A percentile compares a stretch with the other conserved stretches of the same genome.
phyloP scores from a whole-genome alignment of 2,329 filamentous ascomycete genomes.

The Helicocarpus griseus region DNA sequence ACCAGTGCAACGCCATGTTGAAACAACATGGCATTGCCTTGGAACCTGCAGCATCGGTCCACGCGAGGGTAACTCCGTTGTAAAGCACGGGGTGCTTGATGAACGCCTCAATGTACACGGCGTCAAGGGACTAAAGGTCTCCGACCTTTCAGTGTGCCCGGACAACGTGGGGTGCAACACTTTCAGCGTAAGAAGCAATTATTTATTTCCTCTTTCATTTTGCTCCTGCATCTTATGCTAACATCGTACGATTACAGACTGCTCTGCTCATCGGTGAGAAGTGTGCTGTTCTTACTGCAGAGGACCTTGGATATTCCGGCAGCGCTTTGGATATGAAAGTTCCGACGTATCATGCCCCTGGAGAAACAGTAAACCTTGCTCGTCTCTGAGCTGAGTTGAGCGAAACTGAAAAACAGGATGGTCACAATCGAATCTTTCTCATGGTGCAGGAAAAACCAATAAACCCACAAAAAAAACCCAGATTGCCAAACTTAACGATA shows the following conservation, averaged over 20 bases:
- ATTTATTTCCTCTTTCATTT: neutral
- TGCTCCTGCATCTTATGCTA: slow-evolving; percentile 3
- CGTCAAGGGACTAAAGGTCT: slow-evolving; percentile 67
- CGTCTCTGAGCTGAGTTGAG: slow-evolving; percentile 17
- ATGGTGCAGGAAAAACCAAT: neutral
- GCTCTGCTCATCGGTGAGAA: slow-evolving; percentile 70
- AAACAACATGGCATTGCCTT: slow-evolving; percentile 63
- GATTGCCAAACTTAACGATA: neutral
- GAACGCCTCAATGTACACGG: slow-evolving; percentile 70
- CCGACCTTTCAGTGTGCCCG: slow-evolving; percentile 65
- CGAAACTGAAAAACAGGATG: neutral
- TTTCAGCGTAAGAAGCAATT: slow-evolving; percentile 31
- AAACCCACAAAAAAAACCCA: neutral
- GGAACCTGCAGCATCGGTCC: slow-evolving; percentile 71
- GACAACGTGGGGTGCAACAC: slow-evolving; percentile 68
- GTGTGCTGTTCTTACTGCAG: slow-evolving; percentile 57
- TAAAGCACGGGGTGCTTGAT: slow-evolving; percentile 64
- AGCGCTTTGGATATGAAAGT: slow-evolving; percentile 68
- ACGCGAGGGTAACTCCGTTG: slow-evolving; percentile 64
- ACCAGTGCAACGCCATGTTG: slow-evolving; percentile 57
- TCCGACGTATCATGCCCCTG: slow-evolving; percentile 49
- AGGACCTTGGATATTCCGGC: slow-evolving; percentile 66
- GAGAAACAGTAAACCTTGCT: slow-evolving; percentile 24
- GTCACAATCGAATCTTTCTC: neutral
- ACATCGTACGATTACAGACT: slow-evolving; percentile 37